phyloP scores from a whole-genome alignment of 495 filamentous ascomycete genomes.

The Clohesyomyces aquaticus region DNA sequence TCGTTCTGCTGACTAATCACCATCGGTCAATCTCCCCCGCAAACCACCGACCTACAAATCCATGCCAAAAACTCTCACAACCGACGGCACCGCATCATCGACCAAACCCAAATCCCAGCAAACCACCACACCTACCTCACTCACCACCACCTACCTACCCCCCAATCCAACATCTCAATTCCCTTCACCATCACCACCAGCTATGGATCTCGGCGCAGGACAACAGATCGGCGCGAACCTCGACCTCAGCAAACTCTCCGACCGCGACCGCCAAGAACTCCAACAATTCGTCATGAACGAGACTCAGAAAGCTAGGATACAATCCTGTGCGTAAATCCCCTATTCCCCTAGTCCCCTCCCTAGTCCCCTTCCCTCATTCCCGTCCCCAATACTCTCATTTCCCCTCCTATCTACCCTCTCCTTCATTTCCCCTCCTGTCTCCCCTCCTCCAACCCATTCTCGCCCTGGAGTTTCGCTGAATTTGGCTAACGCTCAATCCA shows the following conservation, averaged over 20 bases:
- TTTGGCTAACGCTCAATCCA: too few species aligned
- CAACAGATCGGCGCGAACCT: constrained; percentile 35
- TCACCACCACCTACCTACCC: not conserved
- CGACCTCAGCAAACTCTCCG: constrained; percentile 74
- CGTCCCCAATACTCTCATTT: too few species aligned
- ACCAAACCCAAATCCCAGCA: not conserved
- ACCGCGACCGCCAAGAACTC: constrained; percentile 83
- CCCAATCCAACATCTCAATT: constrained; percentile 3
- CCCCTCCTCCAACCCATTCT: not conserved
- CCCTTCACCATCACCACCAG: not conserved
- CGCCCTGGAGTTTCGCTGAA: too few species aligned
- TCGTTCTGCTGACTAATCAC: not conserved
- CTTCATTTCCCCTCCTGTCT: not conserved
- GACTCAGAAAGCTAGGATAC: constrained; percentile 76
- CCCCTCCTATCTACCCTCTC: not conserved
- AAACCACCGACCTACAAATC: too few species aligned
- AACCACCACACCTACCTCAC: not conserved
- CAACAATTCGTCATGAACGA: constrained; percentile 80
- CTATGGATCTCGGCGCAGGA: constrained; percentile 24
- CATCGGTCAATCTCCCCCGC: not conserved
- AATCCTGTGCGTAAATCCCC: constrained; percentile 74
- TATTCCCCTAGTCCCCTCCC: constrained; percentile 1
- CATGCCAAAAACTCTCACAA: too few species aligned
- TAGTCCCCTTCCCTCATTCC: not conserved
- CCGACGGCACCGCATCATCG: constrained; percentile 7